A percentile compares a stretch with the other conserved stretches of the same genome.
These are phyloP conservation scores for Plectranthus barbatus DNA, from an alignment of 257 asterid genomes.

Conservation along the genomic window DNA sequence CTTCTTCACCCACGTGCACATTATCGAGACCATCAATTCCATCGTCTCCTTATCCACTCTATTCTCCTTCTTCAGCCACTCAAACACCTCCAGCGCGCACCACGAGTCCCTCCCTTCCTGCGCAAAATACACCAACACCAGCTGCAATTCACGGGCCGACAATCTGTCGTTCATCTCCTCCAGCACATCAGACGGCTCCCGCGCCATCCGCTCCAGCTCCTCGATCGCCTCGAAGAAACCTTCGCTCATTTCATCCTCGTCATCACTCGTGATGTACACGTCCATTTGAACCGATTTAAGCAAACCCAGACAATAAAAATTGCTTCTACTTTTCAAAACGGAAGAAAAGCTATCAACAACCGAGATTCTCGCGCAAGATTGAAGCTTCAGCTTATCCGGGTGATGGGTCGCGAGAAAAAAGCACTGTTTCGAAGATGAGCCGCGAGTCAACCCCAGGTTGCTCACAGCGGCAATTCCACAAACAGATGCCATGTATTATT, in stretches of 20 bases:
- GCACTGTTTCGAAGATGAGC: conserved; percentile 17
- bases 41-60: conserved; percentile 88
- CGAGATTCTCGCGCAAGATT: conserved; percentile 14
- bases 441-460: conserved; percentile 24
- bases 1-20: conserved; percentile 92
- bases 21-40: conserved; percentile 92
- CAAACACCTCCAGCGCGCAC: conserved; percentile 95
- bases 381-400: conserved; percentile 16
- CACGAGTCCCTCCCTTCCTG: conserved; percentile 98
- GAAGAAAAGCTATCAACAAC: background rate
- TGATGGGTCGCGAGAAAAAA: conserved; percentile 15
- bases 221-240: conserved; percentile 88
- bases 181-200: conserved; percentile 94
- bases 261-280: conserved; percentile 64
- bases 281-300: conserved; percentile 66
- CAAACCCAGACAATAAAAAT: conserved; percentile 19
- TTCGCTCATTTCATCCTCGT: conserved; percentile 79
- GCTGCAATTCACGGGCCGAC: conserved; percentile 76
- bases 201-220: conserved; percentile 82
- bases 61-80: conserved; percentile 95
- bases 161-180: conserved; percentile 77
- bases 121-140: conserved; percentile 80
- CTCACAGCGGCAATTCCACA: conserved; percentile 31
- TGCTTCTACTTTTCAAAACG: conserved; percentile 6
- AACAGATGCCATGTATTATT: conserved; percentile 29